Evolutionary conservation across 306 rosid species (phyloP).

Genomic region (Fragaria vesca): DNA sequence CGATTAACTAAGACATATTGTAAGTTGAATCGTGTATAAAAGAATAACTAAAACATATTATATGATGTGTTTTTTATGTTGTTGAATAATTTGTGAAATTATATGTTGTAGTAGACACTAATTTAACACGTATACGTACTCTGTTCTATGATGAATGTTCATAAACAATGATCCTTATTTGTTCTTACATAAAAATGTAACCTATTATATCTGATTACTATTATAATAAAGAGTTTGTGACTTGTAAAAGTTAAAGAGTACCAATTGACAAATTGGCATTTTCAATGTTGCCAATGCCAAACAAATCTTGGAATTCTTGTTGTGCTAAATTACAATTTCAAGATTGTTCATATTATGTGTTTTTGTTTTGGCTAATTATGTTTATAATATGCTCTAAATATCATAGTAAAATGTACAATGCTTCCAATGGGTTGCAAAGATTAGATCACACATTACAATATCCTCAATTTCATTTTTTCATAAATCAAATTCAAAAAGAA

Average conservation of each 20-base stretch:
- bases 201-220: neutral
- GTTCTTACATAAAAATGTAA: too few relatives aligned
- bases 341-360: neutral
- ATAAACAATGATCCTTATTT: neutral
- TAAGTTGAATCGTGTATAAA: too few relatives aligned
- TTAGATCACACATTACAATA: neutral
- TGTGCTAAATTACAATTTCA: neutral
- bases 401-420: neutral
- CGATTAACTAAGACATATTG: neutral
- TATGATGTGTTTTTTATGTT: too few relatives aligned
- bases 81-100: neutral
- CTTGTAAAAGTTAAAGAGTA: neutral
- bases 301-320: neutral
- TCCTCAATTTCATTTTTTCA: neutral
- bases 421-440: neutral
- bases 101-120: too few relatives aligned
- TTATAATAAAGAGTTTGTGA: neutral
- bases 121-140: too few relatives aligned
- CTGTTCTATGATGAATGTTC: neutral
- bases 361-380: neutral
- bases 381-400: neutral
- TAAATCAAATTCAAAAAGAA: neutral
- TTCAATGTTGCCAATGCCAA: neutral
- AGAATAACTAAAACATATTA: too few relatives aligned
- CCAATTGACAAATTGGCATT: neutral